Conservation (phyloP, 1,284 basidiomycete genomes). For the Puccinia polysora region DNA sequence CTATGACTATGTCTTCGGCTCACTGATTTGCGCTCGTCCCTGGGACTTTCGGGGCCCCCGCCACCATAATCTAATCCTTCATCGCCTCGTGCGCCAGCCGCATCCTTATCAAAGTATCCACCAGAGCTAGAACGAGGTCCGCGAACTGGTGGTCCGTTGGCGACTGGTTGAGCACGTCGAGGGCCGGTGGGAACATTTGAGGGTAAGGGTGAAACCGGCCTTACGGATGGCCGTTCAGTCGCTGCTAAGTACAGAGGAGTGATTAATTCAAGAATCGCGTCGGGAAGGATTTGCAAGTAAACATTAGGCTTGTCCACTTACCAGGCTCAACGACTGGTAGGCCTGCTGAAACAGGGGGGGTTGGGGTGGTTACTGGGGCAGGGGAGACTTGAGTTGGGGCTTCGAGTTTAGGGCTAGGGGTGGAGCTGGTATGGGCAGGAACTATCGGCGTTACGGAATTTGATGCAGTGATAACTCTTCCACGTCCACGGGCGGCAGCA, state of each 20-base stretch:
- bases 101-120: constrained; percentile 43
- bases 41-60: constrained; percentile 28
- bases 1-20: constrained; percentile 36
- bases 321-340: constrained; percentile 8
- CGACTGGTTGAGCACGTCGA: constrained; percentile 2
- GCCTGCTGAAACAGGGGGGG: neutral
- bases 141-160: constrained; percentile 8
- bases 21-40: constrained; percentile 33
- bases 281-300: neutral
- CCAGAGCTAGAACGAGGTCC: constrained; percentile 4
- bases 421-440: neutral
- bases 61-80: constrained; percentile 42
- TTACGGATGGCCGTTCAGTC: constrained; percentile 14
- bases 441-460: neutral
- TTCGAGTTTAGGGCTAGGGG: neutral
- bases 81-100: constrained; percentile 35
- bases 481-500: constrained; percentile 41
- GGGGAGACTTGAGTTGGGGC: constrained; percentile 10
- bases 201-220: constrained; percentile 35
- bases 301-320: neutral
- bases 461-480: constrained; percentile 27
- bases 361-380: neutral
- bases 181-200: constrained; percentile 41
- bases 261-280: neutral
- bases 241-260: neutral